Percentiles rank a stretch among this genome's conserved stretches.
Conservation (phyloP, 345 rosid genomes). For the Noccaea bulbosa region DNA sequence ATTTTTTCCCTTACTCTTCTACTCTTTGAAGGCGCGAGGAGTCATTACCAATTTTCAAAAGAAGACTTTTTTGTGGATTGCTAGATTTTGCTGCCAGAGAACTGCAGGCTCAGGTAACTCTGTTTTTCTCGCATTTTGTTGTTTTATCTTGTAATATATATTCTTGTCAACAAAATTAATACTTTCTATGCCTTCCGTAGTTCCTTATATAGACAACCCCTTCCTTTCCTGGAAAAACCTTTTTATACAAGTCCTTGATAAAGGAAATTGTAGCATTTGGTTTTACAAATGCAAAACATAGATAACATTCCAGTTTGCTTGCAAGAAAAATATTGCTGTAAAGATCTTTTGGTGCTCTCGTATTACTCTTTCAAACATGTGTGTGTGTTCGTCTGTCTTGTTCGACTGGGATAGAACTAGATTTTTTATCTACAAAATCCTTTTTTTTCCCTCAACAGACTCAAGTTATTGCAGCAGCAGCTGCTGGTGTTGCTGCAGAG, state of each 20-base stretch:
- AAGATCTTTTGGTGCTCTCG: constrained; percentile 20
- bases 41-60: constrained; percentile 90
- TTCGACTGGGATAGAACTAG: constrained; percentile 21
- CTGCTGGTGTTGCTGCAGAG: constrained; percentile 99
- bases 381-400: constrained; percentile 21
- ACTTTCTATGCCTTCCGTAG: constrained; percentile 20
- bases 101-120: constrained; percentile 89
- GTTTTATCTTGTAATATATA: constrained; percentile 16
- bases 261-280: not conserved
- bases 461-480: constrained; percentile 99
- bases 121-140: constrained; percentile 11
- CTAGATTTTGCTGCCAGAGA: constrained; percentile 97
- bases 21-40: constrained; percentile 83
- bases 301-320: constrained; percentile 18
- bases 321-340: constrained; percentile 27
- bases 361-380: constrained; percentile 38
- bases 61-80: constrained; percentile 94
- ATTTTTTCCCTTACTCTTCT: constrained; percentile 9
- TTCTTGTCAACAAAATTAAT: not conserved
- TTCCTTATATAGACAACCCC: constrained; percentile 18
- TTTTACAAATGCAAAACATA: constrained; percentile 11
- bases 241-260: constrained; percentile 6
- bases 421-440: constrained; percentile 38
- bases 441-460: constrained; percentile 67
- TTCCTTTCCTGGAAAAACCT: constrained; percentile 11